Conservation (phyloP, 1,139 yeast species). For the Blastobotrys buckinghamii region DNA sequence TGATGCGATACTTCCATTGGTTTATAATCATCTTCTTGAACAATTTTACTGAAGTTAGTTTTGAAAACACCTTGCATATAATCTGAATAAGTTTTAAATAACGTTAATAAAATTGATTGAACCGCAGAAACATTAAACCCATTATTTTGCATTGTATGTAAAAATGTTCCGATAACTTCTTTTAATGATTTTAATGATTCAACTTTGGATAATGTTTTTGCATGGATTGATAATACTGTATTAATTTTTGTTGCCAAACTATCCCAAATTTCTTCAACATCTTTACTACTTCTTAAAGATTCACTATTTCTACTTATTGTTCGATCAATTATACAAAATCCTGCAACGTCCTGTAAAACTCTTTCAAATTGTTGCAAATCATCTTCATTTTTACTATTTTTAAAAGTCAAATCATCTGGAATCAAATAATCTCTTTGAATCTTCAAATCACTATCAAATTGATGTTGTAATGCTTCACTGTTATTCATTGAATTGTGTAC, state of each 20-base stretch:
- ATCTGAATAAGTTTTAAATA: slow-evolving; percentile 58
- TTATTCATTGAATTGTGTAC: slow-evolving; percentile 74
- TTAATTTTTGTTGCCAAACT: slow-evolving; percentile 42
- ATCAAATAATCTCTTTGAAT: slow-evolving; percentile 69
- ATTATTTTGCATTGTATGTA: slow-evolving; percentile 71
- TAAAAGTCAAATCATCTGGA: slow-evolving; percentile 37
- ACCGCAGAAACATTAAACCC: slow-evolving; percentile 56
- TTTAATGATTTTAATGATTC: slow-evolving; percentile 44
- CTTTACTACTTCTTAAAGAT: slow-evolving; percentile 35
- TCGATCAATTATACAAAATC: slow-evolving; percentile 74
- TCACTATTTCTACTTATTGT: slow-evolving; percentile 52
- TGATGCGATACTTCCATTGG: slow-evolving; percentile 65
- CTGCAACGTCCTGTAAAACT: slow-evolving; percentile 53
- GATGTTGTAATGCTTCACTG: slow-evolving; percentile 50
- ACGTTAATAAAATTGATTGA: slow-evolving; percentile 53
- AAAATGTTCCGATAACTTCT: slow-evolving; percentile 61
- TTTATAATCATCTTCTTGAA: slow-evolving; percentile 82
- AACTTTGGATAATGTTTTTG: slow-evolving; percentile 28
- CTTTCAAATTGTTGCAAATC: slow-evolving; percentile 22
- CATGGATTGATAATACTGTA: slow-evolving; percentile 24
- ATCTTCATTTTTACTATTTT: slow-evolving; percentile 14
- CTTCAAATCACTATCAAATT: slow-evolving; percentile 67
- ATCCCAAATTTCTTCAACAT: slow-evolving; percentile 77
- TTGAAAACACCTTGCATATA: slow-evolving; percentile 53
- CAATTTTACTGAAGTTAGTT: slow-evolving; percentile 52